A percentile compares a stretch with the other conserved stretches of the same genome.
Conservation (phyloP, 352 stramenopile genomes). For the Globisporangium irregulare region DNA sequence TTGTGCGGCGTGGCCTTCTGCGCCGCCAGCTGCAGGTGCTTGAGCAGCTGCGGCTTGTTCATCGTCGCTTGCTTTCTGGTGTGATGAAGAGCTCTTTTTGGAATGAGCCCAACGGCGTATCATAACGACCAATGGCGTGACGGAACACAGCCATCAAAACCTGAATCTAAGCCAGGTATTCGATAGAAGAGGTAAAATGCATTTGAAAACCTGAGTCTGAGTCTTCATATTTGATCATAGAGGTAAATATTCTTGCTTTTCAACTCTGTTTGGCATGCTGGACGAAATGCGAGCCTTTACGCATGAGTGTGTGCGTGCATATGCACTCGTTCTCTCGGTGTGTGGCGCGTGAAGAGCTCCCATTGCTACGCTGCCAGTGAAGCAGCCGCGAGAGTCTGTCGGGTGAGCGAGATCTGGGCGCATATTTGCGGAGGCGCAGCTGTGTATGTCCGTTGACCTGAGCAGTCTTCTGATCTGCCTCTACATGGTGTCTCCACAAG, state of each 20-base stretch:
- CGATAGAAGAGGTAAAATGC: not conserved
- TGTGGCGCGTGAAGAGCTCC: not conserved
- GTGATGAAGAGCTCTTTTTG: not conserved
- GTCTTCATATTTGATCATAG: not conserved
- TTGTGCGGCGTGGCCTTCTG: slow-evolving; percentile 34
- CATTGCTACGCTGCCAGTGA: not conserved
- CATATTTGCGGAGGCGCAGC: not conserved
- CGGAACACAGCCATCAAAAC: not conserved
- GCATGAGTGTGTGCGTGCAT: not conserved
- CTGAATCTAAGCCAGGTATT: not conserved
- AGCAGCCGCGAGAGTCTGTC: not conserved
- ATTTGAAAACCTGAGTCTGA: not conserved
- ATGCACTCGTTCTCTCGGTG: not conserved
- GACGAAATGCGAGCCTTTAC: not conserved
- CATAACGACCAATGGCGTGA: not conserved
- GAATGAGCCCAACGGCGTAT: not conserved
- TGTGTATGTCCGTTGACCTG: not conserved
- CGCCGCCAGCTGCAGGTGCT: slow-evolving; percentile 41
- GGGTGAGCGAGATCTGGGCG: not conserved
- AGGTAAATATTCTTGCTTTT: not conserved
- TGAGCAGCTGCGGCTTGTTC: slow-evolving; percentile 47
- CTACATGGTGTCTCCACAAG: not conserved
- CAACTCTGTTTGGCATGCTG: too few species aligned
- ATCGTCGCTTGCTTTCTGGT: slow-evolving; percentile 13
- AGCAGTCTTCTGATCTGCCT: not conserved